Base-by-base conservation (phyloP, 2,329 filamentous ascomycete genomes). In the Ciborinia camelliae region DNA sequence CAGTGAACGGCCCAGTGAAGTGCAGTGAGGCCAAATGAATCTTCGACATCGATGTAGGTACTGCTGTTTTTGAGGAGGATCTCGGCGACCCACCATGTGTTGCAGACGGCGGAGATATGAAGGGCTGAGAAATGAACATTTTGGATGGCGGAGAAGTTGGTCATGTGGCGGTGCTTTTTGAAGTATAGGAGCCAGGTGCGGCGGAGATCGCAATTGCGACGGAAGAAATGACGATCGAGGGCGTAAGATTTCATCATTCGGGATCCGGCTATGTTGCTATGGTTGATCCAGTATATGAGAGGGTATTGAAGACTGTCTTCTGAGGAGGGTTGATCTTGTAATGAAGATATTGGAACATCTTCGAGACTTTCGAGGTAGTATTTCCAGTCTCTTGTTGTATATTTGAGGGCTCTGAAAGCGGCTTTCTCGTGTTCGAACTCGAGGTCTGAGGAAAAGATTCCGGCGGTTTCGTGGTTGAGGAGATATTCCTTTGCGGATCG, bases 121-220 rank as follows among this genome's bases (percentile, higher is more conserved):
- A 64, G 55, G 32, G 62, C 62, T 10, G 55, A 51, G 62, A 64
- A 64, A 18, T 64, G 45, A 6, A 60, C 37, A 23, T 60, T 60
- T 52, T 64, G 62, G n/a, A 64, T 64, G 47, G 62, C 54, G 30
- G 62, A 64, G 55, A 64, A 61, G n/a, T 64, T 64, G 15, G 62
- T 60, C 47, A 64, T 52, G 62, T 60, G 55, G 55, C 62, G 62
- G 37, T 64, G 62, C 37, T 64, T 64, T 30, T 64, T 60, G 37
- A 64, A 64, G 55, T 64, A 60, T 14, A 64, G 57, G 9, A 64
- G 55, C 62, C 62, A 64, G n/a, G 62, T 61, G 6, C 55, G 45
- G 32, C 62, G 62, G 3, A 64, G 45, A 45, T 64, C 62, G 37
- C 54, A 48, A 23, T 64, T 64, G 32, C 62, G 54, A 39, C 62